Conservation (phyloP, 2,329 filamentous ascomycete species). For the Aspergillus pseudonomiae region DNA sequence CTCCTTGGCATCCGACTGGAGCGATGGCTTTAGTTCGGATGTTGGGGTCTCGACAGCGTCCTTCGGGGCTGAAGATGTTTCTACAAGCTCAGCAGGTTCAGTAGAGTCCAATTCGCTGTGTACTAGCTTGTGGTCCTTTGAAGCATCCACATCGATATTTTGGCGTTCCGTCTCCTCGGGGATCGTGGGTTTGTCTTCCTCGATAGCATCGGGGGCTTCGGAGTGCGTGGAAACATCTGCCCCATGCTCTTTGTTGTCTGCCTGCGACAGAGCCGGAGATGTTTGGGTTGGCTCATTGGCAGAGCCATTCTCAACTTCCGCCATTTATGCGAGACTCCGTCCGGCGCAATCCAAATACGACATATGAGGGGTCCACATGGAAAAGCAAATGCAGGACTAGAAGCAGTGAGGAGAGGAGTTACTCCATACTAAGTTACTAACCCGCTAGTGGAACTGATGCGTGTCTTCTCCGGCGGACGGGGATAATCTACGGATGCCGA, state of each 20-base stretch:
- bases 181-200: conserved; percentile 36
- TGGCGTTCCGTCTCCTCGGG: conserved; percentile 33
- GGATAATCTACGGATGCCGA: conserved; percentile 25
- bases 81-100: conserved; percentile 25
- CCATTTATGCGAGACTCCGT: conserved; percentile 46
- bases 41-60: conserved; percentile 29
- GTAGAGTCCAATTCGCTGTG: conserved; percentile 15
- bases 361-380: conserved; percentile 32
- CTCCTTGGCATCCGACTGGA: conserved; percentile 25
- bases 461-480: conserved; percentile 35
- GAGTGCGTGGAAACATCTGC: conserved; percentile 30
- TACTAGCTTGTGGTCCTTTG: conserved; percentile 12
- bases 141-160: conserved; percentile 29
- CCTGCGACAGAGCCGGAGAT: conserved; percentile 29
- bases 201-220: conserved; percentile 29
- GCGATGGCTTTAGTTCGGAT: conserved; percentile 21
- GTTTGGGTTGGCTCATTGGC: conserved; percentile 34
- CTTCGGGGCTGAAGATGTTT: conserved; percentile 29
- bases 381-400: conserved; percentile 27
- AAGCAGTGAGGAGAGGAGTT: conserved; percentile 15
- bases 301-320: conserved; percentile 43
- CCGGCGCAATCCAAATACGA: conserved; percentile 31
- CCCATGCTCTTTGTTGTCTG: conserved; percentile 33
- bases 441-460: conserved; percentile 23
- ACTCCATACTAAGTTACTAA: conserved; percentile 6